Percentiles rank a stretch among this genome's conserved stretches.
Evolutionary conservation across 2,329 filamentous ascomycete species (phyloP).

Genomic region (Aspergillus piperis): DNA sequence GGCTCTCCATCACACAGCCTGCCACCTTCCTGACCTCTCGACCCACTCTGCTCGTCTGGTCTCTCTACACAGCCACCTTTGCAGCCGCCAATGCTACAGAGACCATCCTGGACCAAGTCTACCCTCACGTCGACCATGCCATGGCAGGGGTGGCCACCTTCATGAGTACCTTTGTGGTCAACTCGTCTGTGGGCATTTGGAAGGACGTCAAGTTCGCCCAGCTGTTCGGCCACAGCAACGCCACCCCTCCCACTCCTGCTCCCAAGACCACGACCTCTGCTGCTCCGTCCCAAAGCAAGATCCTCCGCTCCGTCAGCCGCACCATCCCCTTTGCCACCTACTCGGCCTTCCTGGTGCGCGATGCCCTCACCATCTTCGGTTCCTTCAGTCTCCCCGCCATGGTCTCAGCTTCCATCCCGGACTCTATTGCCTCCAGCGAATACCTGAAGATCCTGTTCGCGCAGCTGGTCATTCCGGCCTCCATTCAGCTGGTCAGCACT

Average conservation of each 20-base stretch:
- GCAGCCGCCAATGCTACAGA: slow-evolving; percentile 81
- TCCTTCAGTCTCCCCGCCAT: slow-evolving; percentile 32
- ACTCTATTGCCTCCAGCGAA: slow-evolving; percentile 21
- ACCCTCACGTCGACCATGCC: slow-evolving; percentile 57
- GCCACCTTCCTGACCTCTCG: slow-evolving; percentile 37
- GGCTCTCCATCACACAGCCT: slow-evolving; percentile 41
- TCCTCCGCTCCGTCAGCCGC: slow-evolving; percentile 42
- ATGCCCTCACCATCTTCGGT: slow-evolving; percentile 78
- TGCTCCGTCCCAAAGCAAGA: slow-evolving; percentile 8
- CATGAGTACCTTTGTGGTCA: slow-evolving; percentile 53
- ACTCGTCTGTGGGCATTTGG: slow-evolving; percentile 35
- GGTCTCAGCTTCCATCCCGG: slow-evolving; percentile 27
- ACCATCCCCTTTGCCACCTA: slow-evolving; percentile 51
- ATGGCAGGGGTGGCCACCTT: slow-evolving; percentile 60
- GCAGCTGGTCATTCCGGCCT: slow-evolving; percentile 76
- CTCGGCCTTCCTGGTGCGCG: slow-evolving; percentile 71
- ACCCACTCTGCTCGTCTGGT: slow-evolving; percentile 42
- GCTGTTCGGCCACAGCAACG: slow-evolving; percentile 58
- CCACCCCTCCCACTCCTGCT: slow-evolving; percentile 8
- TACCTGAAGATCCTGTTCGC: slow-evolving; percentile 40
- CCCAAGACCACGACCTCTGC: background rate
- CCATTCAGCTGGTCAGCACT: slow-evolving; percentile 75
- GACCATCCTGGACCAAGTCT: slow-evolving; percentile 65
- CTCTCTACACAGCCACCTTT: slow-evolving; percentile 81
- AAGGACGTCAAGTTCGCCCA: slow-evolving; percentile 55